Evolutionary conservation across 768 basidiomycete genomes (phyloP).

Genomic region (Crassisporium funariophilum): DNA sequence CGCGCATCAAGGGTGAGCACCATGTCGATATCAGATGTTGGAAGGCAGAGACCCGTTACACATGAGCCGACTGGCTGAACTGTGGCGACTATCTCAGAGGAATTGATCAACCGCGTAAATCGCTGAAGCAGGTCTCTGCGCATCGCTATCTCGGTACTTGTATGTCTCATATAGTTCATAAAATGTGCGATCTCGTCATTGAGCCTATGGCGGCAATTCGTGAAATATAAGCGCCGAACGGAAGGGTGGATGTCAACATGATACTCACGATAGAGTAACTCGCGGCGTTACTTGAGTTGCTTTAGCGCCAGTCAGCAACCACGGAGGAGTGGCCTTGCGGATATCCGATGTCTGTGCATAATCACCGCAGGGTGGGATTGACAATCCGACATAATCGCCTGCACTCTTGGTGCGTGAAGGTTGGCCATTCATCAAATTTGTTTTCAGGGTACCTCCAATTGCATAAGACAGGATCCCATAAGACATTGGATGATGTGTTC

Average conservation of each 20-base stretch:
- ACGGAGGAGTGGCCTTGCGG: constrained; percentile 4
- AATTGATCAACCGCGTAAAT: constrained; percentile 20
- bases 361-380: constrained; percentile 24
- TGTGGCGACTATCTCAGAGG: constrained; percentile 11
- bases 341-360: constrained; percentile 7
- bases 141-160: constrained; percentile 12
- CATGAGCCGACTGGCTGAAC: constrained; percentile 24
- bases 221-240: neutral
- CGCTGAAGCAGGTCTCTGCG: constrained; percentile 23
- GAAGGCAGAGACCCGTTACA: constrained; percentile 26
- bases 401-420: constrained; percentile 20
- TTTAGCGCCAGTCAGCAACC: constrained; percentile 8
- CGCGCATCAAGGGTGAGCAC: constrained; percentile 12
- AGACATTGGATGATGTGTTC: no score
- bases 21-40: constrained; percentile 31
- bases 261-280: constrained; percentile 9
- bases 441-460: constrained; percentile 13
- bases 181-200: constrained; percentile 24
- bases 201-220: constrained; percentile 6
- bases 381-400: constrained; percentile 19
- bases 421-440: constrained; percentile 19
- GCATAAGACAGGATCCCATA: no score
- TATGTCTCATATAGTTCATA: constrained; percentile 25
- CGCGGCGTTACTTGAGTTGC: neutral
- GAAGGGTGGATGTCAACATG: neutral